These are phyloP conservation scores for Vigna unguiculata DNA, from an alignment of 306 rosid species.

Conservation along the genomic window DNA sequence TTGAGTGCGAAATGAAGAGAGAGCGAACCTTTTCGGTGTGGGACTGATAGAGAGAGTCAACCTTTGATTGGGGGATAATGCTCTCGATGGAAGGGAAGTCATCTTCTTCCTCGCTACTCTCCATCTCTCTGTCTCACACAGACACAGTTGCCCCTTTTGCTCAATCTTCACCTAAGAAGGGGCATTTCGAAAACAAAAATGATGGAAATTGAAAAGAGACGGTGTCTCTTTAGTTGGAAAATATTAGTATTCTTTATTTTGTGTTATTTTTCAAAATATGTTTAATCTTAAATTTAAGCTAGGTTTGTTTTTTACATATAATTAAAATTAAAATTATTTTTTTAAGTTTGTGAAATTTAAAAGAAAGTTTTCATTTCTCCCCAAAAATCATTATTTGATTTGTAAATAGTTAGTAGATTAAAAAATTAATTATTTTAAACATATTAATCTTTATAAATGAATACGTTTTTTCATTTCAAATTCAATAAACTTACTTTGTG, in stretches of 20 bases:
- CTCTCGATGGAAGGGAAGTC: slow-evolving; percentile 90
- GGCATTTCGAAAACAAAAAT: not conserved
- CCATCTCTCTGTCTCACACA: slow-evolving; percentile 51
- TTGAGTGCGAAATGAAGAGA: slow-evolving; percentile 10
- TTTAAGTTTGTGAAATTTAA: too few relatives aligned
- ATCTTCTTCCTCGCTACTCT: slow-evolving; percentile 98
- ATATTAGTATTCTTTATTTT: not conserved
- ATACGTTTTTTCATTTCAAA: too few relatives aligned
- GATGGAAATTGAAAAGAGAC: not conserved
- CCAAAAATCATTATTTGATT: too few relatives aligned
- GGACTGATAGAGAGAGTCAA: slow-evolving; percentile 90
- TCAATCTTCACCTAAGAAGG: not conserved
- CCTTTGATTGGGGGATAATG: slow-evolving; percentile 89
- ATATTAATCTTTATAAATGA: too few relatives aligned
- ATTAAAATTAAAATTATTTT: too few relatives aligned
- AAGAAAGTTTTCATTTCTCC: too few relatives aligned
- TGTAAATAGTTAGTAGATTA: too few relatives aligned
- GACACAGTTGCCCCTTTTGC: not conserved
- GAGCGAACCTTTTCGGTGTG: slow-evolving; percentile 83
- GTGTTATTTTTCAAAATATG: not conserved
- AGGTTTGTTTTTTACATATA: too few relatives aligned
- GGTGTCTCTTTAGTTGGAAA: not conserved
- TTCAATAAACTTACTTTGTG: too few relatives aligned
- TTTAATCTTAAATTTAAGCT: not conserved
- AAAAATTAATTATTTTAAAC: too few relatives aligned